phyloP scores from a whole-genome alignment of 495 filamentous ascomycete species.

The Trichoderma virens region DNA sequence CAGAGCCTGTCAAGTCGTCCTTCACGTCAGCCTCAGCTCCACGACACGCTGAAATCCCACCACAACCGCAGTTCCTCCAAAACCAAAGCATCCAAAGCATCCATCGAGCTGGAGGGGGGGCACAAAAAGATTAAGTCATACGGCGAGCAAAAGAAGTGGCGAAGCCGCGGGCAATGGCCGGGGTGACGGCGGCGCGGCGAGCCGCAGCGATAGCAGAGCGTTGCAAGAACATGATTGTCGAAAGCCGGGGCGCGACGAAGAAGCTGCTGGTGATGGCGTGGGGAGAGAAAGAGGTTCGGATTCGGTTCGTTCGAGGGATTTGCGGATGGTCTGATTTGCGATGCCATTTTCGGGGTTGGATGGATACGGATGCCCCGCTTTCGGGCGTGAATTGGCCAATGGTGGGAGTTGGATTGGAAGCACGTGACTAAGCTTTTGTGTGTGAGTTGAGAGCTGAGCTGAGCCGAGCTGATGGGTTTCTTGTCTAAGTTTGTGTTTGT shows the following conservation, averaged over 20 bases:
- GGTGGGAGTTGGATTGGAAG: background rate
- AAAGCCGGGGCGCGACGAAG: conserved; percentile 16
- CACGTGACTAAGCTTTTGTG: conserved; percentile 1
- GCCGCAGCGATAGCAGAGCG: conserved; percentile 67
- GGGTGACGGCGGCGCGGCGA: conserved; percentile 58
- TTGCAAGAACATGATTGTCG: conserved; percentile 66
- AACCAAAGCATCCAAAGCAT: background rate
- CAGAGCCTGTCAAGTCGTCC: background rate
- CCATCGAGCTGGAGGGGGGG: background rate
- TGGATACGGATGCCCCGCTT: background rate
- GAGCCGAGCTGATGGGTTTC: background rate
- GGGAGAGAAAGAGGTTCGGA: conserved; percentile 15
- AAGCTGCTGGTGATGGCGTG: conserved; percentile 21
- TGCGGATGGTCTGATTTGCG: conserved; percentile 16
- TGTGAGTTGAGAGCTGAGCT: background rate
- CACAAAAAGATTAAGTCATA: conserved; percentile 34
- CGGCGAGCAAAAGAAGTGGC: conserved; percentile 50
- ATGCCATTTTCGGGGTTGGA: no score
- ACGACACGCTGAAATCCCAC: background rate
- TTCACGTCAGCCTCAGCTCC: background rate
- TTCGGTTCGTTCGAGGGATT: conserved; percentile 15
- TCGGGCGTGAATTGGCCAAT: conserved; percentile 10
- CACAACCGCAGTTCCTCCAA: background rate
- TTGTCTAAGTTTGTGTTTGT: no score
- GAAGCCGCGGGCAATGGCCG: conserved; percentile 51